A percentile compares a stretch with the other conserved stretches of the same genome.
Conservation (phyloP, 345 rosid species). For the Lenwebbia sp. region DNA sequence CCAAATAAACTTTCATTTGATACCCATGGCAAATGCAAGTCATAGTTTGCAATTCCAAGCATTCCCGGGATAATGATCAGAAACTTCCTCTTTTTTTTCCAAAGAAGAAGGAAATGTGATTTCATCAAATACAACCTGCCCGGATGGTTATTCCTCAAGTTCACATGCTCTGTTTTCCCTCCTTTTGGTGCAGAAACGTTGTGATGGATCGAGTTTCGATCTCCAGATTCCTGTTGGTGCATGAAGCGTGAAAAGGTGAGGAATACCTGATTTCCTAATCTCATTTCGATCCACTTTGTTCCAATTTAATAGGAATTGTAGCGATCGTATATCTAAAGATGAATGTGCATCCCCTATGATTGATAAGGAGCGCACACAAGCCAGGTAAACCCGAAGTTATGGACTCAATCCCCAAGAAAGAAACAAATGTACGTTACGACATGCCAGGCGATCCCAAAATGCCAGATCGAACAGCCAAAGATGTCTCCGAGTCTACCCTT, state of each 20-base stretch:
- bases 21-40: neutral
- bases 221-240: neutral
- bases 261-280: neutral
- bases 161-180: neutral
- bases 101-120: neutral
- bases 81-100: neutral
- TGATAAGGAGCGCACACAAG: neutral
- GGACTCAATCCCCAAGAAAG: neutral
- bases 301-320: neutral
- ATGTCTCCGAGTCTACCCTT: neutral
- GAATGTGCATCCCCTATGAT: neutral
- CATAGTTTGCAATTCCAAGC: neutral
- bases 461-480: neutral
- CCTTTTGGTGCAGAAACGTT: neutral
- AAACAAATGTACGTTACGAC: neutral
- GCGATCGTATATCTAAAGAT: neutral
- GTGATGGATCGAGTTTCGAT: neutral
- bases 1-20: neutral
- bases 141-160: neutral
- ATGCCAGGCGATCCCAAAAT: neutral
- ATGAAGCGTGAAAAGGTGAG: neutral
- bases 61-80: neutral
- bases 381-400: neutral
- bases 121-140: neutral
- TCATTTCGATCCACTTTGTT: neutral